Evolutionary conservation across 2,329 filamentous ascomycete genomes (phyloP).

Genomic region (Alternaria arbusti): DNA sequence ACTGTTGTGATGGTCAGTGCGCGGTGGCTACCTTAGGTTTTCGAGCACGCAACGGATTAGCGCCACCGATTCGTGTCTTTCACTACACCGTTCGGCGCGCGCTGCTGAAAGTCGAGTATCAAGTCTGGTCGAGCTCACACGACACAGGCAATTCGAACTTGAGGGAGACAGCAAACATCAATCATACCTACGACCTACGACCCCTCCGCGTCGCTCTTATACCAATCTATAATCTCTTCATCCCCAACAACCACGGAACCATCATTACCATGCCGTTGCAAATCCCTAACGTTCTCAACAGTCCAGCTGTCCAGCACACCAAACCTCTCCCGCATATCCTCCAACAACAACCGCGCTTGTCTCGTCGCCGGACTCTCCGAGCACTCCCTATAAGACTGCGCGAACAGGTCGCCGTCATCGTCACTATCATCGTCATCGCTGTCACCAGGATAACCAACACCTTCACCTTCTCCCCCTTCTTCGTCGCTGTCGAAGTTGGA

Average conservation of each 20-base stretch:
- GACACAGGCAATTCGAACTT: fast-evolving
- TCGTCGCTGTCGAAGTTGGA: background rate
- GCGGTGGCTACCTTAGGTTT: background rate
- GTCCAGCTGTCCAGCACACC: background rate
- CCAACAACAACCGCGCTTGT: background rate
- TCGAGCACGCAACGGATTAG: background rate
- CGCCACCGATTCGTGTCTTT: background rate
- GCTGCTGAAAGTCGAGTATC: background rate
- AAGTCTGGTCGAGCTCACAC: background rate
- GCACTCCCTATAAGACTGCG: background rate
- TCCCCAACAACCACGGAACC: background rate
- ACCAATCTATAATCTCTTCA: background rate
- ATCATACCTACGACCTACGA: background rate
- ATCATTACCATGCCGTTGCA: background rate
- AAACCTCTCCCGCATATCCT: background rate
- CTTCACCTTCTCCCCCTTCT: background rate
- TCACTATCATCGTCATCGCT: background rate
- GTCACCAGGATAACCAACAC: background rate
- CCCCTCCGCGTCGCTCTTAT: background rate
- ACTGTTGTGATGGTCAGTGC: background rate
- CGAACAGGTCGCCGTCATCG: background rate
- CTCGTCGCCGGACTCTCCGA: background rate
- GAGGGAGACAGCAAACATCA: background rate
- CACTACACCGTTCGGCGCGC: background rate
- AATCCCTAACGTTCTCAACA: background rate